Percentiles rank a stretch among this genome's conserved stretches.
Conservation (phyloP, 306 rosid species). For the Lathyrus oleraceus region DNA sequence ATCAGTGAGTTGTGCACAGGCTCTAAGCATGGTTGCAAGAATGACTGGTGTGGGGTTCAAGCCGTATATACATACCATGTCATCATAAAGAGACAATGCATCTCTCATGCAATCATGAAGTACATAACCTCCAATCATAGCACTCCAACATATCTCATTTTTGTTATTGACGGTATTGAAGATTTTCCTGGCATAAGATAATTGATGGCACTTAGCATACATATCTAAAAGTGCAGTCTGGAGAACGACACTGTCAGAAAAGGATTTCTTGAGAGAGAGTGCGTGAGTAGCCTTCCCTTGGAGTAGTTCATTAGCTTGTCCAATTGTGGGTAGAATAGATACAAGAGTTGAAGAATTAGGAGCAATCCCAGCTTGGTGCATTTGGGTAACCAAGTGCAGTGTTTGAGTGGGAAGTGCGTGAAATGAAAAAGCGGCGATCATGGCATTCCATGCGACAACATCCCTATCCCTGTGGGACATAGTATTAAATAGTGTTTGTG, state of each 20-base stretch:
- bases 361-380: constrained; percentile 39
- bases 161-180: constrained; percentile 38
- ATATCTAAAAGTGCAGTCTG: constrained; percentile 54
- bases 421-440: constrained; percentile 46
- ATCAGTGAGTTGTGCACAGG: constrained; percentile 53
- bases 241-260: constrained; percentile 39
- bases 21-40: constrained; percentile 49
- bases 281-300: constrained; percentile 49
- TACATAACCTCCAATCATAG: constrained; percentile 59
- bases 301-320: constrained; percentile 44
- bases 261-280: constrained; percentile 39
- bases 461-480: constrained; percentile 43
- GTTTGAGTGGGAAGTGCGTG: constrained; percentile 34
- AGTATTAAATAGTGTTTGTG: constrained; percentile 38
- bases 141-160: constrained; percentile 54
- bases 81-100: constrained; percentile 49
- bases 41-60: constrained; percentile 45
- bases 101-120: constrained; percentile 44
- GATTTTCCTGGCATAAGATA: constrained; percentile 41
- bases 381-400: constrained; percentile 36
- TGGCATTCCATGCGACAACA: constrained; percentile 54
- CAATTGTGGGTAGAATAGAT: constrained; percentile 41
- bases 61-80: constrained; percentile 37
- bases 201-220: constrained; percentile 51
- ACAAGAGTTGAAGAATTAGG: constrained; percentile 60